phyloP scores from a whole-genome alignment of 2,329 filamentous ascomycete genomes.

The Sordariomycetes sp. region DNA sequence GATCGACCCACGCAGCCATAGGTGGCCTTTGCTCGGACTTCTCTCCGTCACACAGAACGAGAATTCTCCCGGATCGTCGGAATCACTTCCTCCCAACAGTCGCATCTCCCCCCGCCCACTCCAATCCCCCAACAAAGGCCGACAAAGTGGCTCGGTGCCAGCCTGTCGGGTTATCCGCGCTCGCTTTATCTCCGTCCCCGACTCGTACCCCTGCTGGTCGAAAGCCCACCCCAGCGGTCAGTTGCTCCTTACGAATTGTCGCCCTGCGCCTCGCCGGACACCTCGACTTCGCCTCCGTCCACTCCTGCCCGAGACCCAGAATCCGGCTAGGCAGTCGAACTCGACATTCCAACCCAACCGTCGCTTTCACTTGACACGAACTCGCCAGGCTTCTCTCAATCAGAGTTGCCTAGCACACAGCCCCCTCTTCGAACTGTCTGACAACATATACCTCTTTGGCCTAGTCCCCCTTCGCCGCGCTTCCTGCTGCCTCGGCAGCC shows the following conservation, averaged over 20 bases:
- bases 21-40: not conserved
- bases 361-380: no score
- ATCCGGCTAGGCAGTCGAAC: not conserved
- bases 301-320: no score
- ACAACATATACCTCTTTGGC: not conserved
- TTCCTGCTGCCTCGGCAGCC: not conserved
- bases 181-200: not conserved
- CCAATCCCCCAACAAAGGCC: not conserved
- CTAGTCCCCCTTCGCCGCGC: not conserved
- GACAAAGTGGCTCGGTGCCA: not conserved
- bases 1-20: not conserved
- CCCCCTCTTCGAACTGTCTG: no score
- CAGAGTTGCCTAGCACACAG: no score
- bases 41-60: not conserved
- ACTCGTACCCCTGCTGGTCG: not conserved
- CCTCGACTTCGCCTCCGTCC: not conserved
- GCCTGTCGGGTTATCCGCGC: not conserved
- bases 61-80: not conserved
- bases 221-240: not conserved
- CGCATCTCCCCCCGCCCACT: not conserved
- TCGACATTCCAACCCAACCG: not conserved
- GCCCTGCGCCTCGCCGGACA: no score
- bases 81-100: not conserved
- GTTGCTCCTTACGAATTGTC: no score
- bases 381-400: no score